phyloP scores from a whole-genome alignment of 345 rosid genomes.

The Lepidium sativum region DNA sequence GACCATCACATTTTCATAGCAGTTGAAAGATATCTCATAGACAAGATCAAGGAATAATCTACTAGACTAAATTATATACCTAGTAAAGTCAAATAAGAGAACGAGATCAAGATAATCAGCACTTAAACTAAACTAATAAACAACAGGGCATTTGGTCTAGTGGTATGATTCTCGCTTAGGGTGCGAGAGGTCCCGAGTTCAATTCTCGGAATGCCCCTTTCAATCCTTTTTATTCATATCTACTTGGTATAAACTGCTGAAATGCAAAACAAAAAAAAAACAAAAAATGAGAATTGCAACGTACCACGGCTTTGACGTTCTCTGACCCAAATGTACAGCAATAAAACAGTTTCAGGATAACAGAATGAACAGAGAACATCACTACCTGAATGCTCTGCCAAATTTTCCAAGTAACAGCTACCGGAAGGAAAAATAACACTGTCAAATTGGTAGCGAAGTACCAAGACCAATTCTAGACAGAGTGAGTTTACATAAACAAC shows the following conservation, averaged over 20 bases:
- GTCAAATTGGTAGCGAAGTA: no score
- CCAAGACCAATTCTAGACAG: no score
- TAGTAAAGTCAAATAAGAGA: no score
- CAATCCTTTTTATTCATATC: background rate
- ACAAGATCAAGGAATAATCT: no score
- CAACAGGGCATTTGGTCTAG: slow-evolving; percentile 73
- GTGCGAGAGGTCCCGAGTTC: slow-evolving; percentile 92
- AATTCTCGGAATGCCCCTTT: slow-evolving; percentile 70
- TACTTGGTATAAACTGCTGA: background rate
- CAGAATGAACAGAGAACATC: background rate
- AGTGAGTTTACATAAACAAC: background rate
- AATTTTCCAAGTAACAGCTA: background rate
- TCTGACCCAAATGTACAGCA: background rate
- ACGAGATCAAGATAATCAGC: no score
- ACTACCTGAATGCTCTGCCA: background rate
- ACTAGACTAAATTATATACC: no score
- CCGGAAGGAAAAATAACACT: background rate
- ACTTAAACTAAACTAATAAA: no score
- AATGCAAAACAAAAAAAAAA: no score
- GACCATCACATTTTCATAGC: no score
- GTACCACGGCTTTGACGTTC: background rate
- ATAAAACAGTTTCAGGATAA: background rate
- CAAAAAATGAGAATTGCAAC: background rate
- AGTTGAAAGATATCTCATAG: no score
- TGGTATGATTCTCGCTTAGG: slow-evolving; percentile 87